Evolutionary conservation across 176 grass and related monocot species (phyloP).

Genomic region (bread wheat (Triticum aestivum)): DNA sequence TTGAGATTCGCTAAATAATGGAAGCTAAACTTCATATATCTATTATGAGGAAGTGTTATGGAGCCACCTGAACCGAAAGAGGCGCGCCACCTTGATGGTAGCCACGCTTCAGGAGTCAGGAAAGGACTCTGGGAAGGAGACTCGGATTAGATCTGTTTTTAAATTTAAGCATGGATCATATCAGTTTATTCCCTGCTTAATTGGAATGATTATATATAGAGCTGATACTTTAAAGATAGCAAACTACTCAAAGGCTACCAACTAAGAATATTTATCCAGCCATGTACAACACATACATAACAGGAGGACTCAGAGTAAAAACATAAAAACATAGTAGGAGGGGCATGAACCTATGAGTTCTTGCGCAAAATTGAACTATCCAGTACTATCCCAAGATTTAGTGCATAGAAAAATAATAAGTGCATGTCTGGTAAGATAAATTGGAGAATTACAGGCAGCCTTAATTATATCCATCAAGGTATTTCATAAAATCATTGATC

Average conservation of each 20-base stretch:
- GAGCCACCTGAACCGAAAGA: not conserved
- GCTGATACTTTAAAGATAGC: too few relatives aligned
- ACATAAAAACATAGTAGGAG: too few relatives aligned
- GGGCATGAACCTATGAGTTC: too few relatives aligned
- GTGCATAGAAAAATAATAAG: not conserved
- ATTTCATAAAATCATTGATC: not conserved
- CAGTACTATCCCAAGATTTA: not conserved
- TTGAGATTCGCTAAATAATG: not conserved
- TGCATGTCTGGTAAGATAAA: not conserved
- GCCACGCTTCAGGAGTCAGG: not conserved
- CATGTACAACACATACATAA: too few relatives aligned
- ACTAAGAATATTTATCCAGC: too few relatives aligned
- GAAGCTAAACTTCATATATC: not conserved
- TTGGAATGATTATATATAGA: not conserved
- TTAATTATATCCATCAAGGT: not conserved
- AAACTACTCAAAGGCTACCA: too few relatives aligned
- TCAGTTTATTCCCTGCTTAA: not conserved
- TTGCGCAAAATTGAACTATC: too few relatives aligned
- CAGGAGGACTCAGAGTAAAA: too few relatives aligned
- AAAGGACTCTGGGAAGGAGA: not conserved
- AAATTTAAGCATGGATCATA: too few relatives aligned
- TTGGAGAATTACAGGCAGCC: not conserved
- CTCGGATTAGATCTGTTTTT: not conserved
- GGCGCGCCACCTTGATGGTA: not conserved
- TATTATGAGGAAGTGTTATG: not conserved